A percentile compares a stretch with the other conserved stretches of the same genome.
Evolutionary conservation across 1,284 basidiomycete species (phyloP).

Genomic region (Fomitiporia mediterranea): DNA sequence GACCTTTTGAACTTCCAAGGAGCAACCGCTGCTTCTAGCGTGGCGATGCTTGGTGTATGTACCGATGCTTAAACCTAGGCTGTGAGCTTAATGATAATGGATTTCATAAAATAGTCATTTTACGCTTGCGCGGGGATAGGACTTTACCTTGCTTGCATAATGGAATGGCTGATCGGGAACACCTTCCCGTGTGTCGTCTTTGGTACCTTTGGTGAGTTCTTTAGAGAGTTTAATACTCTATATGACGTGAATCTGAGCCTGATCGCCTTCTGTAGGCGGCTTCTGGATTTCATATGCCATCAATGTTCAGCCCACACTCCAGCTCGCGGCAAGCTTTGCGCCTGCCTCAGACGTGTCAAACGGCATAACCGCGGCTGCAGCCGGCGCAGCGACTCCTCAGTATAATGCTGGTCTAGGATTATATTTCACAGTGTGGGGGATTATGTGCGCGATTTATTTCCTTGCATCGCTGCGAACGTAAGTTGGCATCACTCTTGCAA

Average conservation of each 20-base stretch:
- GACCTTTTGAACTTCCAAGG: slow-evolving; percentile 24
- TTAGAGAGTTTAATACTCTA: not conserved
- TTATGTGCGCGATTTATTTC: slow-evolving; percentile 22
- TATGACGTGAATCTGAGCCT: not conserved
- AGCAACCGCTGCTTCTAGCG: slow-evolving; percentile 19
- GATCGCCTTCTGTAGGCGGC: slow-evolving; percentile 16
- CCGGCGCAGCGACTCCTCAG: slow-evolving; percentile 19
- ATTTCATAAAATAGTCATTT: slow-evolving; percentile 18
- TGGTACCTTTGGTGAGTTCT: slow-evolving; percentile 23
- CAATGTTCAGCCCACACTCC: slow-evolving; percentile 21
- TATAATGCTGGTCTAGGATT: slow-evolving; percentile 23
- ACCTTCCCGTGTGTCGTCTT: slow-evolving; percentile 25
- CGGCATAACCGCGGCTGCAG: slow-evolving; percentile 21
- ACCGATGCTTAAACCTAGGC: not conserved
- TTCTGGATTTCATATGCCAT: slow-evolving; percentile 24
- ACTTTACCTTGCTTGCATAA: slow-evolving; percentile 22
- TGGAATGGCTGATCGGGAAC: slow-evolving; percentile 24
- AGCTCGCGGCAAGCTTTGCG: slow-evolving; percentile 23
- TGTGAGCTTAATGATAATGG: not conserved
- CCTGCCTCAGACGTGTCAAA: slow-evolving; percentile 21
- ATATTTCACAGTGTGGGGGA: slow-evolving; percentile 23
- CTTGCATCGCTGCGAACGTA: slow-evolving; percentile 23
- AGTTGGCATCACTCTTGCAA: slow-evolving; percentile 1
- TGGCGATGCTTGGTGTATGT: slow-evolving; percentile 22
- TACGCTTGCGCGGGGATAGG: slow-evolving; percentile 23